Evolutionary conservation across 2,329 filamentous ascomycete genomes (phyloP).

Genomic region (Arthrobotrys iridis): DNA sequence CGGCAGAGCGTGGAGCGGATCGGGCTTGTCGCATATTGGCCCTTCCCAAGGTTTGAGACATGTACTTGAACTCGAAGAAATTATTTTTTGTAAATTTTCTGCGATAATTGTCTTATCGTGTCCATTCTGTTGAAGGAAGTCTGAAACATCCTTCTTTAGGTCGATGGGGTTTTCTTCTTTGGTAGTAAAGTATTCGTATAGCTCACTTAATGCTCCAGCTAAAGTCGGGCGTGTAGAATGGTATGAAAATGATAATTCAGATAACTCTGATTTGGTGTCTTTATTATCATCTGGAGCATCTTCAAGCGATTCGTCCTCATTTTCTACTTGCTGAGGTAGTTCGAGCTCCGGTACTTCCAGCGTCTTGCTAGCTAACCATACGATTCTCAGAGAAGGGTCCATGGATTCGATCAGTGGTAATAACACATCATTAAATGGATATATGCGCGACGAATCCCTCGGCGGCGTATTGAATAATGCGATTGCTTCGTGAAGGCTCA

Average conservation of each 20-base stretch:
- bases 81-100: neutral
- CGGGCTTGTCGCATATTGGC: conserved; percentile 14
- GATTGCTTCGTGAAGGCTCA: neutral
- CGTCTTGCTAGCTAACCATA: neutral
- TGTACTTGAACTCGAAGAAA: neutral
- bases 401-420: neutral
- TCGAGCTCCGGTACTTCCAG: neutral
- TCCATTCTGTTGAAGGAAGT: neutral
- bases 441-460: neutral
- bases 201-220: neutral
- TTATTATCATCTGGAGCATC: neutral
- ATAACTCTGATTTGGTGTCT: too few relatives aligned
- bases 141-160: neutral
- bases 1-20: neutral
- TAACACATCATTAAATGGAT: neutral
- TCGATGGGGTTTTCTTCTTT: neutral
- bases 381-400: neutral
- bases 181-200: neutral
- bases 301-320: neutral
- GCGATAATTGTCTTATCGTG: neutral
- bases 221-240: too few relatives aligned
- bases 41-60: neutral
- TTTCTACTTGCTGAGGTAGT: neutral
- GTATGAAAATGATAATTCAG: too few relatives aligned
- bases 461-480: neutral